Conservation (phyloP, 352 stramenopile genomes). For the Phytophthora constricta region DNA sequence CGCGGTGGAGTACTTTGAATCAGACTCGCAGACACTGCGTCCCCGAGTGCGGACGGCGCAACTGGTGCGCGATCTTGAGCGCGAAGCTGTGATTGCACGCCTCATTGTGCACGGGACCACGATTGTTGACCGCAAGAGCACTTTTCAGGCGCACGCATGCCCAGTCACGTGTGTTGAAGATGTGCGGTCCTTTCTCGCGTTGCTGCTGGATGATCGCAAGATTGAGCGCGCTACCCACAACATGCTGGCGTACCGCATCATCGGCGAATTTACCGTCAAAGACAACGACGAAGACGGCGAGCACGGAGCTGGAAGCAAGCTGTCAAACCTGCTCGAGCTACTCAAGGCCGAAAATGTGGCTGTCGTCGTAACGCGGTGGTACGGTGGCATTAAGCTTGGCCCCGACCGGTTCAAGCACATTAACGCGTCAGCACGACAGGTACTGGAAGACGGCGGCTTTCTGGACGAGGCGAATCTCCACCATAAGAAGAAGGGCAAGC, state of each 20-base stretch:
- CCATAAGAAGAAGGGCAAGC: conserved; percentile 67
- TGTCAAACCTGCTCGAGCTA: conserved; percentile 84
- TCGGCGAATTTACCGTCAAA: conserved; percentile 72
- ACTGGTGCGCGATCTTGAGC: conserved; percentile 57
- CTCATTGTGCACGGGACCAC: conserved; percentile 74
- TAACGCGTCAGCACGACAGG: conserved; percentile 69
- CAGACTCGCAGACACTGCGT: conserved; percentile 64
- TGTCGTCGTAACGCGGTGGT: conserved; percentile 88
- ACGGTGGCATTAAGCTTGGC: conserved; percentile 81
- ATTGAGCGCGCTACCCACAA: conserved; percentile 88
- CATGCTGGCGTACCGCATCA: conserved; percentile 89
- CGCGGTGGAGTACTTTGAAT: conserved; percentile 51
- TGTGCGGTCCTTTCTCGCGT: conserved; percentile 78
- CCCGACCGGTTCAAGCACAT: conserved; percentile 92
- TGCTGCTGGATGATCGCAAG: conserved; percentile 85
- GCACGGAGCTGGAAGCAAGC: conserved; percentile 78
- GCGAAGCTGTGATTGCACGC: conserved; percentile 56
- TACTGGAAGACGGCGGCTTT: conserved; percentile 79
- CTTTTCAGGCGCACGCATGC: conserved; percentile 79
- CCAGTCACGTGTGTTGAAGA: conserved; percentile 71
- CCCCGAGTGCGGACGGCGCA: conserved; percentile 71
- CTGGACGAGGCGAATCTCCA: conserved; percentile 34
- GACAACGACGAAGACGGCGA: conserved; percentile 91
- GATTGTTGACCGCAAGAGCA: conserved; percentile 85
- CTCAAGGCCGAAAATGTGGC: conserved; percentile 82